Evolutionary conservation across 2,329 filamentous ascomycete species (phyloP), one percentile per base, ranked within the genome.

Genomic region (Colletotrichum sidae): DNA sequence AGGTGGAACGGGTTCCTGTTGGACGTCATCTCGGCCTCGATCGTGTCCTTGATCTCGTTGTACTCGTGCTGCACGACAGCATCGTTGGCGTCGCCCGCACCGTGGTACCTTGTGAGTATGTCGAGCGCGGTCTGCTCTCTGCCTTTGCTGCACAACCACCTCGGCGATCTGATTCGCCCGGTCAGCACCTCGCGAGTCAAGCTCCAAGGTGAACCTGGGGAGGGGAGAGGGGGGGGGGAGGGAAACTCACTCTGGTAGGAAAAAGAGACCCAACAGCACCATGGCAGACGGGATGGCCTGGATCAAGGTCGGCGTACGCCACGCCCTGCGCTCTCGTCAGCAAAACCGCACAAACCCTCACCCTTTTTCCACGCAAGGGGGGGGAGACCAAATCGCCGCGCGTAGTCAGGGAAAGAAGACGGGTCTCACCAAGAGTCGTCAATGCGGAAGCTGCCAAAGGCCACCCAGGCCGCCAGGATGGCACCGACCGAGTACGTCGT

Each of bases 21-120:
- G 35, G 56, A 59, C 42, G 58, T 75, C 54, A 81, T 78, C 69
- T 84, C 81, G 58, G 80, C 53, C 11, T 71, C 68, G 13, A 74
- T 73, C 0, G 72, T 70, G 0, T 67, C 63, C 4, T 65, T 76
- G 73, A 83, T 84, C 55, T 85, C 82, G 11, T 79, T 78, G 68
- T 83, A 84, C 68, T 87, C 84, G 17, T 85, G 75, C 68, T 84
- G 81, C 6, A 88, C 86, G 57, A 88, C 78, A 0, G 82, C 80
- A 0, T 80, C 83, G 52, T 78, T 75, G 2, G 80, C 79, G 68
- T 86, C 81, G 2, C 86, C 88, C 55, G 90, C 82, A 12, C 84
- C 86, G 69, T 88, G 88, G 70, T 85, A 90, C 68, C 85, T 86
- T 15, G 83, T 81, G 65, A 91, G 80, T 15, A 86, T 78, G 2